These are phyloP conservation scores for Diaporthe vaccinii DNA, from an alignment of 2,329 filamentous ascomycete species.

Conservation along the genomic window DNA sequence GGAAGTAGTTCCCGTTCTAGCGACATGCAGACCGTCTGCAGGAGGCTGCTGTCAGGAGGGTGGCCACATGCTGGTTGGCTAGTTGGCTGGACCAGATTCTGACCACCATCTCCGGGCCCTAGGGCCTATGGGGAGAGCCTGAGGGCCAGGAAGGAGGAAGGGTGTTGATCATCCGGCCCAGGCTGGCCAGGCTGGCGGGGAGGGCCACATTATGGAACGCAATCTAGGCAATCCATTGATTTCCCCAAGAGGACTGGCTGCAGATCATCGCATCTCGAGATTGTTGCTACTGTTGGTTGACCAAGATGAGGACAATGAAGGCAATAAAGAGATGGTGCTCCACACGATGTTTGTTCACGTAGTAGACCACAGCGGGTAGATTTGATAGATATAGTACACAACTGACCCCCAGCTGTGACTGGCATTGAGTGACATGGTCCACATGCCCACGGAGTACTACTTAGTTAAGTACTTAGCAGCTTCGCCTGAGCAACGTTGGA, in stretches of 20 bases:
- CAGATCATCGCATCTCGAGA: constrained; percentile 18
- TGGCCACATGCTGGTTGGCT: constrained; percentile 5
- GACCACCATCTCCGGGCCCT: neutral
- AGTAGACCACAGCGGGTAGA: neutral
- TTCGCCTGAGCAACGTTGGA: neutral
- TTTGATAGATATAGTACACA: neutral
- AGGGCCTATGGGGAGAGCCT: neutral
- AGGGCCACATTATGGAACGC: constrained; percentile 29
- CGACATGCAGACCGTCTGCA: constrained; percentile 33
- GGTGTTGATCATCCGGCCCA: constrained; percentile 21
- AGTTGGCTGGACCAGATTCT: constrained; percentile 5
- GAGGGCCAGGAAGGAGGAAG: neutral
- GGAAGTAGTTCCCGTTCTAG: constrained; percentile 20
- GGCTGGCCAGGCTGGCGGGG: constrained; percentile 14
- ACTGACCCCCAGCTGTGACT: neutral
- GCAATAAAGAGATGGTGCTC: neutral
- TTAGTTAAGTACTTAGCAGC: neutral
- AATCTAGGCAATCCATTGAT: constrained; percentile 27
- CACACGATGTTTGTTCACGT: neutral
- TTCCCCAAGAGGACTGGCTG: constrained; percentile 28
- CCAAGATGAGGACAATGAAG: constrained; percentile 6
- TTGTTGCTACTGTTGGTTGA: neutral
- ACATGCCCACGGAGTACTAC: neutral
- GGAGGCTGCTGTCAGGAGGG: constrained; percentile 36
- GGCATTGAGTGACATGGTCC: neutral